Base-by-base conservation (phyloP, 192 early-diverging fungal species). In the Thamnidium elegans region DNA sequence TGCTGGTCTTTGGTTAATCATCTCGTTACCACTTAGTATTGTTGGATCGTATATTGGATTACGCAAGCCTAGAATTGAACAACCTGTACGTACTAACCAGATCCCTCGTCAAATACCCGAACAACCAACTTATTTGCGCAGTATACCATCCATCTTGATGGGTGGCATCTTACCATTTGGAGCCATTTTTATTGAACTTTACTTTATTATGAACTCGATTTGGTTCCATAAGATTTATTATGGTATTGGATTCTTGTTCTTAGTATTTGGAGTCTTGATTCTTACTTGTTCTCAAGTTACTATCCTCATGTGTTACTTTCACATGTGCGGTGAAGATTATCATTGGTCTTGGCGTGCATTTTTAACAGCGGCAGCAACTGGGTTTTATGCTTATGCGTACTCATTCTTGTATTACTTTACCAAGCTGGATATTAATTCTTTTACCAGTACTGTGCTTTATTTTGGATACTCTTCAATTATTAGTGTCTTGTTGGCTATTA, bases 201-300 rank as follows among this genome's bases (percentile, higher is more conserved):
- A 96, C 79, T 98, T 94, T 77, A 91, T 98, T 62, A 91, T 97
- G 81, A 90, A 91, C 76, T 90, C 87, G 48, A 94, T 97, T 50
- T 96, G 93, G 93, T 89, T 87, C 81, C 89, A 92, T 82, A 87
- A 89, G 69, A 86, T 93, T 21, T 98, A 95, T 79, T 95, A 95
- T 69, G 87, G 95, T 59, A 94, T 93, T 85, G 93, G 95, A 0
- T 94, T 97, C 79, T 73, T 94, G 68, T 85, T 95, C 80, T 66
- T 94, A 55, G 92, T 95, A 5, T 94, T 94, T 76, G 68, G 88
- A 23, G 88, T 97, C 50, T 79, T 97, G 61, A 75, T 93, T 36
- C 60, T 95, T 61, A 94, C 92, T 0, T 90, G 90, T 30, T 88
- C 92, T 4, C 92, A 92, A 61, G 89, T 94, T 17, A 88, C 94